Evolutionary conservation across 371 early-diverging fungal species (phyloP).

Genomic region (Thermomucor indicae-seudaticae): DNA sequence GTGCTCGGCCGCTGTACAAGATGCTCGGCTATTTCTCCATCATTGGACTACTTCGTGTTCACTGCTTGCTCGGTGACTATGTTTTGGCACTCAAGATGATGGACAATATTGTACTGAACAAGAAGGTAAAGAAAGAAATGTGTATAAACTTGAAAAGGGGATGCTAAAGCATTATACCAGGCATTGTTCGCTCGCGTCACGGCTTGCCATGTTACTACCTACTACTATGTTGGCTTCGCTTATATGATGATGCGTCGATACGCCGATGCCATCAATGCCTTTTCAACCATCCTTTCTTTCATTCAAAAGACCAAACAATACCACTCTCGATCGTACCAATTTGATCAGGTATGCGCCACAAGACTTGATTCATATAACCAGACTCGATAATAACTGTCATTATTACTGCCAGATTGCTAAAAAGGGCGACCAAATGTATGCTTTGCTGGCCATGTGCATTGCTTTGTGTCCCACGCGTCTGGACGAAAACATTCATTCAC

Average conservation of each 20-base stretch:
- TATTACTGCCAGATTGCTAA: slow-evolving; percentile 63
- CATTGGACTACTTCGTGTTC: slow-evolving; percentile 89
- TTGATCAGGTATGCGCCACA: slow-evolving; percentile 75
- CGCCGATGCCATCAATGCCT: slow-evolving; percentile 91
- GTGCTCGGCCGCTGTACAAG: slow-evolving; percentile 80
- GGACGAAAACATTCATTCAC: slow-evolving; percentile 87
- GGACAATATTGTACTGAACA: slow-evolving; percentile 91
- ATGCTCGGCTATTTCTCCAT: slow-evolving; percentile 97
- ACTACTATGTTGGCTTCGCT: slow-evolving; percentile 94
- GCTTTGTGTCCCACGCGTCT: slow-evolving; percentile 90
- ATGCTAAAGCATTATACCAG: slow-evolving; percentile 19
- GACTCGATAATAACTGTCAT: not conserved
- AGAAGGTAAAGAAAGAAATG: slow-evolving; percentile 45
- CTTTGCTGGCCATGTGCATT: slow-evolving; percentile 86
- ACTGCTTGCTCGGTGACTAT: slow-evolving; percentile 94
- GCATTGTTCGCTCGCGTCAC: slow-evolving; percentile 91
- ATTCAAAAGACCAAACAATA: slow-evolving; percentile 91
- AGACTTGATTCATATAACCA: not conserved
- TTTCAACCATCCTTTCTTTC: slow-evolving; percentile 86
- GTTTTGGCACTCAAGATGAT: slow-evolving; percentile 91
- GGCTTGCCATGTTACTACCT: slow-evolving; percentile 93
- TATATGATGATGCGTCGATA: slow-evolving; percentile 98
- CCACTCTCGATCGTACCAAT: slow-evolving; percentile 89
- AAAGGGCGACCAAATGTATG: slow-evolving; percentile 93
- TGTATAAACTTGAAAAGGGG: not conserved